phyloP scores from a whole-genome alignment of 1,139 yeast genomes.

The Debaryomyces fabryi region DNA sequence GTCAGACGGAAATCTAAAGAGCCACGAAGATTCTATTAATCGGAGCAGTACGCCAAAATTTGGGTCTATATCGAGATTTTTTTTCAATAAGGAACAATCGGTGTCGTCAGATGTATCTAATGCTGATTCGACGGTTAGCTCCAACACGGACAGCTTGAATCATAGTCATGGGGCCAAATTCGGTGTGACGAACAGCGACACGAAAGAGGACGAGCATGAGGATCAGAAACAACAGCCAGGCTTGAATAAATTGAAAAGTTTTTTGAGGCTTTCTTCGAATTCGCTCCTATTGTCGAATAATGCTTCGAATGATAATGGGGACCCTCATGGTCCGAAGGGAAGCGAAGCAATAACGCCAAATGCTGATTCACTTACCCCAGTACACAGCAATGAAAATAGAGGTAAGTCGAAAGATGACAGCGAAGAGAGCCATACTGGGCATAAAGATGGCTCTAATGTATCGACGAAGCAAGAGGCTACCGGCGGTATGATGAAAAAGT shows the following conservation, averaged over 20 bases:
- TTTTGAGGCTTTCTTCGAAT: constrained; percentile 24
- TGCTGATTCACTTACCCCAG: constrained; percentile 11
- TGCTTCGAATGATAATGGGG: neutral
- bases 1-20: neutral
- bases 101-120: constrained; percentile 4
- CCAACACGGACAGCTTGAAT: neutral
- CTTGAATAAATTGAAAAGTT: constrained; percentile 26
- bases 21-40: constrained; percentile 1
- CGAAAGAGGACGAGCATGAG: constrained; percentile 6
- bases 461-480: constrained; percentile 14
- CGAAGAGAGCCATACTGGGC: neutral
- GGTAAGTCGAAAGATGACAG: neutral
- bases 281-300: constrained; percentile 11
- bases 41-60: neutral
- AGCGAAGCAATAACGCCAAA: neutral
- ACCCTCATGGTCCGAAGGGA: neutral
- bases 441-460: neutral
- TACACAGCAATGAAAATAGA: neutral
- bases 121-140: neutral
- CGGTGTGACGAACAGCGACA: neutral
- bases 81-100: constrained; percentile 17
- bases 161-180: neutral
- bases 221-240: constrained; percentile 13
- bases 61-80: constrained; percentile 23
- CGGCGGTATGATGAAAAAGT: constrained; percentile 15